Percentiles rank a stretch among this genome's conserved stretches.
Evolutionary conservation across 805 yeast genomes (phyloP).

Genomic region (Pachysolen tannophilus): DNA sequence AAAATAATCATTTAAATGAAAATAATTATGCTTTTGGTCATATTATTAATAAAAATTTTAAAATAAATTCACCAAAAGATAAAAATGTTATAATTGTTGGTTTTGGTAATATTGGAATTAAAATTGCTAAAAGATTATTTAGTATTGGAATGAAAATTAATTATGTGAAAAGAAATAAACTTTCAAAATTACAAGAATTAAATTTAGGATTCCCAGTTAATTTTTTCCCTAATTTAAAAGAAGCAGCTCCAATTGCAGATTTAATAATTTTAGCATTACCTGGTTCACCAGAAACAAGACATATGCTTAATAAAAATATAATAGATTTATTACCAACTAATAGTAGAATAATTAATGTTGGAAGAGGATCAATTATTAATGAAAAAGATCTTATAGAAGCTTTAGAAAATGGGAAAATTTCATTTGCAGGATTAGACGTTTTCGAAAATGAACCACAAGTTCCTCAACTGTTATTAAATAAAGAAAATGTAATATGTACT

Average conservation of each 20-base stretch:
- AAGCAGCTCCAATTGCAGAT: constrained; percentile 33
- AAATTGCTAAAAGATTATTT: constrained; percentile 47
- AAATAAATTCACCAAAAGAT: constrained; percentile 43
- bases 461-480: constrained; percentile 31
- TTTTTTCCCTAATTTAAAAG: constrained; percentile 37
- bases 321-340: constrained; percentile 42
- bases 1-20: constrained; percentile 24
- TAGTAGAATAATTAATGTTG: constrained; percentile 52
- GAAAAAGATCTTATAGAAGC: constrained; percentile 39
- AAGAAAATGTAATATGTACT: constrained; percentile 57
- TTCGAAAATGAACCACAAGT: constrained; percentile 46
- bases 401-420: constrained; percentile 32
- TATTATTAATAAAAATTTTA: constrained; percentile 33
- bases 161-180: constrained; percentile 48
- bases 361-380: constrained; percentile 49
- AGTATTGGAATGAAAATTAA: constrained; percentile 58
- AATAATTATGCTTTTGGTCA: constrained; percentile 34
- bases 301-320: constrained; percentile 42
- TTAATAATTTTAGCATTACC: constrained; percentile 64
- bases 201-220: constrained; percentile 36
- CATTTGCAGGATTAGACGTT: constrained; percentile 55
- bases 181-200: constrained; percentile 27
- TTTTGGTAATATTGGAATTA: constrained; percentile 67
- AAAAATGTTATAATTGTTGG: constrained; percentile 62
- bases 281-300: constrained; percentile 46